These are phyloP conservation scores for Cryptosporidium canis DNA, from an alignment of 169 alveolate genomes.

Conservation along the genomic window DNA sequence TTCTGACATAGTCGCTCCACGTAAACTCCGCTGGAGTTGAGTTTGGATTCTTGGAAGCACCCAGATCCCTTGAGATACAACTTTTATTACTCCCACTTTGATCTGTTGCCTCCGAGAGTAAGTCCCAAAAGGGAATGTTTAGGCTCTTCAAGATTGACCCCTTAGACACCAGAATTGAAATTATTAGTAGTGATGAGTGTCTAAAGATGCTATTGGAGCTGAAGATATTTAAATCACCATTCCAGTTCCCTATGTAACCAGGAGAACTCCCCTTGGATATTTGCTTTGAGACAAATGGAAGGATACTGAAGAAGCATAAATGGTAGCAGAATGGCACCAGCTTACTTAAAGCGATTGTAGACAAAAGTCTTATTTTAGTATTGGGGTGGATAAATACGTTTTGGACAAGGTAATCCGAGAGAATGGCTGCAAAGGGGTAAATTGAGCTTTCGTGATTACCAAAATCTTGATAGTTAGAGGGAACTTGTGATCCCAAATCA, in stretches of 20 bases:
- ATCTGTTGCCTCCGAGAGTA: not conserved
- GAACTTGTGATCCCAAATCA: conserved; percentile 11
- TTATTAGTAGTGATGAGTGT: conserved; percentile 35
- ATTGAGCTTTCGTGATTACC: not conserved
- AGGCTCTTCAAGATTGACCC: not conserved
- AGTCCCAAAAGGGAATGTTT: conserved; percentile 5
- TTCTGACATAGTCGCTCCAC: conserved; percentile 53
- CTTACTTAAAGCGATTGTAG: conserved; percentile 5
- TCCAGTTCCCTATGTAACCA: not conserved
- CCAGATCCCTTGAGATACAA: not conserved
- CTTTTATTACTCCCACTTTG: not conserved
- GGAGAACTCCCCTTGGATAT: not conserved
- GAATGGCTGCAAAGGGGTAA: conserved; percentile 24
- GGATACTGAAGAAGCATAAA: not conserved
- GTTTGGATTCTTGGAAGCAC: not conserved
- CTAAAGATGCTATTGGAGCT: conserved; percentile 10
- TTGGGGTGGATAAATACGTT: conserved; percentile 49
- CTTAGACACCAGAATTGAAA: conserved; percentile 3
- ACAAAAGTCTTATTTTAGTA: conserved; percentile 19
- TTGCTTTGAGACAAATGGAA: not conserved
- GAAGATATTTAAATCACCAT: not conserved
- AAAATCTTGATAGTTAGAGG: not conserved
- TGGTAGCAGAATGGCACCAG: conserved; percentile 24
- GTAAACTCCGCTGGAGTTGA: not conserved
- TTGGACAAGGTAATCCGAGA: conserved; percentile 21